Evolutionary conservation across 768 basidiomycete genomes (phyloP).

Genomic region (Lanmaoa rubissima): DNA sequence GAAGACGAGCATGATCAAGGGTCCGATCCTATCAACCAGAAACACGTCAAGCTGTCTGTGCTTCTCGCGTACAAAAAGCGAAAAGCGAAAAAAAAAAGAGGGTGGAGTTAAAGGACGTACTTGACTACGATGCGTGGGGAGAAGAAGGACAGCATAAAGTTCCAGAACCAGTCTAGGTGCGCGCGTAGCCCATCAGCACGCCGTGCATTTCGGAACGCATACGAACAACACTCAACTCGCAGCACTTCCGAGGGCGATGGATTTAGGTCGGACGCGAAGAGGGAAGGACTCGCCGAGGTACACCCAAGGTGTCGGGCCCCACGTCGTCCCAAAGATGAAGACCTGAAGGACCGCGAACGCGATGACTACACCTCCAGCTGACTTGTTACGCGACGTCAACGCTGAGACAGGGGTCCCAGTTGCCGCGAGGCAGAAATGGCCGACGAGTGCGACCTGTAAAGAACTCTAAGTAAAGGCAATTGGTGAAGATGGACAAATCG

Average conservation of each 20-base stretch:
- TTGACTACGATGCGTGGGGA: conserved; percentile 60
- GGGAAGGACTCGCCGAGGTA: conserved; percentile 82
- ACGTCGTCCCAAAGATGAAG: conserved; percentile 67
- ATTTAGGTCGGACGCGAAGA: conserved; percentile 73
- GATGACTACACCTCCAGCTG: conserved; percentile 65
- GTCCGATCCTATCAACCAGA: conserved; percentile 51
- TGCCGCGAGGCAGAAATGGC: conserved; percentile 64
- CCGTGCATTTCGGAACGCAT: not conserved
- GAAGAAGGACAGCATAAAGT: conserved; percentile 73
- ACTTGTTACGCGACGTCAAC: conserved; percentile 55
- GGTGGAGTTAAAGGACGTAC: conserved; percentile 30
- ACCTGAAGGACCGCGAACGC: conserved; percentile 79
- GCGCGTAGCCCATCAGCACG: conserved; percentile 4
- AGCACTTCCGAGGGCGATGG: conserved; percentile 72
- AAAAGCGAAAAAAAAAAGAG: not conserved
- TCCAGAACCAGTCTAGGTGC: conserved; percentile 62
- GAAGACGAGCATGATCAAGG: conserved; percentile 74
- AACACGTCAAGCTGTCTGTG: not conserved
- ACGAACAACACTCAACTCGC: conserved; percentile 34
- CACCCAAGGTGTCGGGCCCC: conserved; percentile 77
- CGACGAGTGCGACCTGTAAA: conserved; percentile 62
- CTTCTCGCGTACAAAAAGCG: not conserved
- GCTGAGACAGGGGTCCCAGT: conserved; percentile 42
- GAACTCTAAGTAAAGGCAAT: not conserved
- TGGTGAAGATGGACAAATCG: conserved; percentile 13